Percentiles rank a stretch among this genome's conserved stretches.
Evolutionary conservation across 176 grass and related monocot genomes (phyloP).

Genomic region (Canna indica): DNA sequence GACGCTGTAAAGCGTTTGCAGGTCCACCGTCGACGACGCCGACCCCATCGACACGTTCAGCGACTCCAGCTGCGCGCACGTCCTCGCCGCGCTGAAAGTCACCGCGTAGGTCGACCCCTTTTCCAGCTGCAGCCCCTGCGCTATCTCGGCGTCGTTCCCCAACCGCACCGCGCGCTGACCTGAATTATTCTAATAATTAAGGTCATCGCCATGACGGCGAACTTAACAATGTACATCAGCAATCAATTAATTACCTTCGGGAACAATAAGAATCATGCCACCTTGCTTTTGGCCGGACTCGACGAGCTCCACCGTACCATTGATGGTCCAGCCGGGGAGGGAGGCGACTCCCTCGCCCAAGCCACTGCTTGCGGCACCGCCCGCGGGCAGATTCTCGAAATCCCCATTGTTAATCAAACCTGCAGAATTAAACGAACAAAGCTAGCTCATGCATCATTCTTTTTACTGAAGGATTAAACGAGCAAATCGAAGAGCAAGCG

Average conservation of each 20-base stretch:
- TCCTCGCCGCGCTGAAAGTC: constrained; percentile 88
- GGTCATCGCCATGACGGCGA: too few species aligned
- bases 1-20: constrained; percentile 95
- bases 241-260: constrained; percentile 41
- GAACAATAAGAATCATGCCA: constrained; percentile 97
- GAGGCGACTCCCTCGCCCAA: constrained; percentile 52
- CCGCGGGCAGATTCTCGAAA: constrained; percentile 58
- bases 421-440: constrained; percentile 19
- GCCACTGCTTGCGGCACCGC: constrained; percentile 53
- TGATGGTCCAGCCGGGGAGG: constrained; percentile 76
- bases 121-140: constrained; percentile 62
- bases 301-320: constrained; percentile 86
- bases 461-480: not conserved
- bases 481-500: not conserved
- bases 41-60: constrained; percentile 70
- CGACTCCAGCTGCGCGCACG: constrained; percentile 83
- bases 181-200: not conserved
- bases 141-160: constrained; percentile 81
- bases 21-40: constrained; percentile 53
- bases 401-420: constrained; percentile 83
- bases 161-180: constrained; percentile 73
- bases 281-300: constrained; percentile 83
- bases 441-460: not conserved
- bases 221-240: too few species aligned
- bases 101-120: constrained; percentile 74